Conservation (phyloP, 495 filamentous ascomycete genomes). For the Hyphodiscus hymeniophilus region DNA sequence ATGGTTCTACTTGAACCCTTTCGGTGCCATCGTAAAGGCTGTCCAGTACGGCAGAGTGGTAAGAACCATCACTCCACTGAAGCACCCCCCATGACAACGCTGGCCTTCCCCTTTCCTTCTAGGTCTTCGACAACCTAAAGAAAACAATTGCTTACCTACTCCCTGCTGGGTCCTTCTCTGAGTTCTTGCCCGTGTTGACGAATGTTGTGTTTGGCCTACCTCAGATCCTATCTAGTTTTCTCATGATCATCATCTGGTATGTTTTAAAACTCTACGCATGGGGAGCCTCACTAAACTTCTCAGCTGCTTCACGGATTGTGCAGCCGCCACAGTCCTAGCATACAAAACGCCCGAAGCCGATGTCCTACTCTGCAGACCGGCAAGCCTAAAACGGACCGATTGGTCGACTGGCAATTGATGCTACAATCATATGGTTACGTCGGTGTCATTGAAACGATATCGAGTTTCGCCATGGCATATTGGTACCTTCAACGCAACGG, state of each 20-base stretch:
- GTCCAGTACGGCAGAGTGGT: constrained; percentile 49
- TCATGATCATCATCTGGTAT: constrained; percentile 55
- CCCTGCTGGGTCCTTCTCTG: constrained; percentile 56
- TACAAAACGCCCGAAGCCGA: constrained; percentile 68
- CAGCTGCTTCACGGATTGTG: constrained; percentile 61
- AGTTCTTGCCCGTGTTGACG: constrained; percentile 65
- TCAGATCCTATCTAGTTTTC: constrained; percentile 55
- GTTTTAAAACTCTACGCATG: background rate
- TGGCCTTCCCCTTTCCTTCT: too few relatives aligned
- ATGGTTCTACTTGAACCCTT: constrained; percentile 63
- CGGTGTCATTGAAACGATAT: constrained; percentile 50
- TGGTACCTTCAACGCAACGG: constrained; percentile 54
- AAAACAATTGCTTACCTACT: constrained; percentile 50
- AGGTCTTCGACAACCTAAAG: constrained; percentile 51
- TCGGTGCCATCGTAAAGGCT: constrained; percentile 58
- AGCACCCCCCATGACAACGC: too few relatives aligned
- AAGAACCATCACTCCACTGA: too few relatives aligned
- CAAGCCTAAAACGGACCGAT: constrained; percentile 47
- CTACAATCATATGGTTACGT: constrained; percentile 56
- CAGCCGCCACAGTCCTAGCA: constrained; percentile 55
- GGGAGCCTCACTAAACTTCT: background rate
- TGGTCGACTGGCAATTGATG: constrained; percentile 58
- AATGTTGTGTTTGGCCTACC: constrained; percentile 63
- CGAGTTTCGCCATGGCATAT: constrained; percentile 57
- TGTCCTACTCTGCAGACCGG: constrained; percentile 51